phyloP scores from a whole-genome alignment of 352 stramenopile genomes.

The Phytophthora multivora region DNA sequence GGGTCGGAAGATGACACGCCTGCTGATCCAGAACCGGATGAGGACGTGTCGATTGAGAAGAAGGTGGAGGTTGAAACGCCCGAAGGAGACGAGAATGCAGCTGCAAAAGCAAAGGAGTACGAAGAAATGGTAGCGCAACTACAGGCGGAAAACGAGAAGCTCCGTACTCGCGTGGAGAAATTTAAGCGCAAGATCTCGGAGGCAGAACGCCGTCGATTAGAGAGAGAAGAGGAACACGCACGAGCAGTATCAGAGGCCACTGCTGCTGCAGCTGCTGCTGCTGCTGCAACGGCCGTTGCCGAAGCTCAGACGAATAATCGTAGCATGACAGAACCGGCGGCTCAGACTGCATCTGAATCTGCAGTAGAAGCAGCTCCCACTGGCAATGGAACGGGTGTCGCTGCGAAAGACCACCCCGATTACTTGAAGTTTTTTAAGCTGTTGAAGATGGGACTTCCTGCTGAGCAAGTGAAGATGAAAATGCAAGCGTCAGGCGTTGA shows the following conservation, averaged over 20 bases:
- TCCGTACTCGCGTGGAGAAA: slow-evolving; percentile 73
- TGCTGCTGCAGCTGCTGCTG: slow-evolving; percentile 25
- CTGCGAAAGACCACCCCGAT: slow-evolving; percentile 73
- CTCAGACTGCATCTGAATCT: slow-evolving; percentile 12
- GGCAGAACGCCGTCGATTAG: slow-evolving; percentile 54
- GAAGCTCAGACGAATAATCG: slow-evolving; percentile 15
- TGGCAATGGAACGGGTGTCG: slow-evolving; percentile 42
- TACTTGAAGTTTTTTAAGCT: slow-evolving; percentile 88
- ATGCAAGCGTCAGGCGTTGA: slow-evolving; percentile 80
- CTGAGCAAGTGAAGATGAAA: slow-evolving; percentile 88
- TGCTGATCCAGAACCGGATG: slow-evolving; percentile 41
- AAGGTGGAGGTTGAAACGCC: slow-evolving; percentile 34
- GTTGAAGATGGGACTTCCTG: slow-evolving; percentile 75
- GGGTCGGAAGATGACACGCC: slow-evolving; percentile 59
- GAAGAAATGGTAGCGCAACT: slow-evolving; percentile 55
- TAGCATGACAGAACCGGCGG: slow-evolving; percentile 1
- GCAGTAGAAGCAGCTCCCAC: slow-evolving; percentile 17
- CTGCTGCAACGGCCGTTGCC: slow-evolving; percentile 13
- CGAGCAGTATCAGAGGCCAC: slow-evolving; percentile 39
- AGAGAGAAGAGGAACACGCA: slow-evolving; percentile 59
- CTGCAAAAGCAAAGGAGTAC: slow-evolving; percentile 31
- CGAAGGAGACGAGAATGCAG: slow-evolving; percentile 32
- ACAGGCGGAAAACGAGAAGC: slow-evolving; percentile 79
- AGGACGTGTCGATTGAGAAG: slow-evolving; percentile 31
- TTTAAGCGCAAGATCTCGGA: slow-evolving; percentile 71